Base-by-base conservation (phyloP, 805 yeast genomes). In the Pichia manshurica region DNA sequence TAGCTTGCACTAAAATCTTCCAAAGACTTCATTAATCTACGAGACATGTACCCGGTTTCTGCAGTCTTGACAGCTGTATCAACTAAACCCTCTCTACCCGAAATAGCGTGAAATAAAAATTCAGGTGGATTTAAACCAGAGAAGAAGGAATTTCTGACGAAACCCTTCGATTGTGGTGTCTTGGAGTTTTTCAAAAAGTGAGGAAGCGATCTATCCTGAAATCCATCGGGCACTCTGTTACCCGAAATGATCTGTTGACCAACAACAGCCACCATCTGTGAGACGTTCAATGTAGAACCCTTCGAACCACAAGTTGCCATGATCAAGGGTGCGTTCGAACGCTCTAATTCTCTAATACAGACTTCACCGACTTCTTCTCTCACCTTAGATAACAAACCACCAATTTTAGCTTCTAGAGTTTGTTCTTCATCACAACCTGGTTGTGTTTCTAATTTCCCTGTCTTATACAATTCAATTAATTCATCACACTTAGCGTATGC, bases 221-320 rank as follows among this genome's bases (percentile, higher is more conserved):
- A 93, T n/a, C 99, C 99, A 74, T 93, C 96, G 21, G 99, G 98
- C 52, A 93, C 99, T 78, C 99, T 95, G 64, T 88, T 87, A 68
- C 99, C 99, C 4, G 96, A 83, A 57, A 93, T 93, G 72, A 93
- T 93, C 69, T 93, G 99, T 71, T 93, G 99, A 47, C 99, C 99
- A 25, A 93, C 99, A 64, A 91, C 96, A 0, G 99, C 99, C 76
- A 93, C 98, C 99, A 93, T 93, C 73, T 93, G 99, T 13, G 99
- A 93, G 28, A 93, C 99, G 67, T 93, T 93, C 53, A 95, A 77
- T 0, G 96, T 89, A 35, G 98, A 93, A 68, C 99, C 99, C 67
- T 93, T 93, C 37, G 98, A 91, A 58, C 99, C 99, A 77, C 98
- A 93, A 1, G 96, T 87, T 12, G 99, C 97, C 99, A 93, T 93